These are phyloP conservation scores for Hypoxylon sp. DNA, from an alignment of 2,329 filamentous ascomycete genomes.

Conservation along the genomic window DNA sequence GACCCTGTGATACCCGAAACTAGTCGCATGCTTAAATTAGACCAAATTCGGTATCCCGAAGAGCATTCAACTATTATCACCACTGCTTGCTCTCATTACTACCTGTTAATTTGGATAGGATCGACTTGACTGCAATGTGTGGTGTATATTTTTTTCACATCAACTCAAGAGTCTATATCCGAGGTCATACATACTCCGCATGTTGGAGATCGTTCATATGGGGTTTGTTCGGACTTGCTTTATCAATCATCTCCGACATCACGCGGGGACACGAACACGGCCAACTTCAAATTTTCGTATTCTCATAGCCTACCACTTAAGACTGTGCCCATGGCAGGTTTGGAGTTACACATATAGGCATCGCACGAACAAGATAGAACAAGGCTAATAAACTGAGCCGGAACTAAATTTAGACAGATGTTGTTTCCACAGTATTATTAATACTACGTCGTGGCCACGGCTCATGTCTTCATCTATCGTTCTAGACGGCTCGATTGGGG, in stretches of 20 bases:
- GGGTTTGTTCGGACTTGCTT: conserved; percentile 20
- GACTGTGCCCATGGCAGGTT: not conserved
- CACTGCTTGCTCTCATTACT: conserved; percentile 5
- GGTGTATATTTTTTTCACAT: not conserved
- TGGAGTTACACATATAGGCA: not conserved
- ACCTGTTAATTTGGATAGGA: conserved; percentile 1
- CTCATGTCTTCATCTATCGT: not conserved
- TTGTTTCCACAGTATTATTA: not conserved
- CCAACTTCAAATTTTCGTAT: conserved; percentile 9
- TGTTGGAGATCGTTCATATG: conserved; percentile 10
- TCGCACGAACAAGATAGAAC: not conserved
- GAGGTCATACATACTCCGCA: conserved; percentile 9
- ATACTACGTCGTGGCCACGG: not conserved
- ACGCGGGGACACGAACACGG: not conserved
- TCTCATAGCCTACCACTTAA: not conserved
- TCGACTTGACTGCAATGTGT: conserved; percentile 5
- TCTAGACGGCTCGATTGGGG: too few relatives aligned
- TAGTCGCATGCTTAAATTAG: conserved; percentile 11
- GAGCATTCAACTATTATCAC: conserved; percentile 1
- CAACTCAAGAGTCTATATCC: conserved; percentile 8
- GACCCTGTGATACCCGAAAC: conserved; percentile 14
- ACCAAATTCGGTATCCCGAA: conserved; percentile 15
- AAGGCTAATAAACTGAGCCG: not conserved
- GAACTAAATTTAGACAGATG: not conserved
- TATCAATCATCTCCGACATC: conserved; percentile 1